These are phyloP conservation scores for Glonium stellatum DNA, from an alignment of 495 filamentous ascomycete species.

Conservation along the genomic window DNA sequence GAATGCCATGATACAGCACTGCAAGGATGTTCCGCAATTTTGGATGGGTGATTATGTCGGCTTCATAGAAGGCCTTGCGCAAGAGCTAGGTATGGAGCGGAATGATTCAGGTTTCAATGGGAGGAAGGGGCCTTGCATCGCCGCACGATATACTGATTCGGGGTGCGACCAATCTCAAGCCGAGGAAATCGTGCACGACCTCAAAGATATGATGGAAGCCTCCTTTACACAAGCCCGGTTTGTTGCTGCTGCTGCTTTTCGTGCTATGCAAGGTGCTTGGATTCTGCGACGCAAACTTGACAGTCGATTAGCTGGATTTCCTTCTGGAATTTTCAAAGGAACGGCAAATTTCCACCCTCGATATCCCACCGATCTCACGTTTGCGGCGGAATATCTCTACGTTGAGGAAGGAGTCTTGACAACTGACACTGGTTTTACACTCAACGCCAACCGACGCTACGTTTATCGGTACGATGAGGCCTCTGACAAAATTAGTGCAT, in stretches of 20 bases:
- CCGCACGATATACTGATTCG: conserved; percentile 17
- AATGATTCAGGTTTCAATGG: conserved; percentile 9
- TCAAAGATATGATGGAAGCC: conserved; percentile 15
- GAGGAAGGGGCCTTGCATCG: conserved; percentile 9
- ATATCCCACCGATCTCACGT: conserved; percentile 26
- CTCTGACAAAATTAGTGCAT: conserved; percentile 51
- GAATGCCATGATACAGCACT: conserved; percentile 32
- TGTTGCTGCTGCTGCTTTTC: conserved; percentile 59
- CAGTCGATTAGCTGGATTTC: conserved; percentile 43
- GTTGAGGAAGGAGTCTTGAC: conserved; percentile 55
- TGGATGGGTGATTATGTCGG: conserved; percentile 78
- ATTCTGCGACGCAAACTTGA: conserved; percentile 45
- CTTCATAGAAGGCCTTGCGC: conserved; percentile 64
- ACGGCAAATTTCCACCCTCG: conserved; percentile 58
- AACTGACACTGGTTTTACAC: conserved; percentile 34
- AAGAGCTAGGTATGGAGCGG: conserved; percentile 43
- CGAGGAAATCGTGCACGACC: conserved; percentile 14
- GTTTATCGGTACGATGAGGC: conserved; percentile 54
- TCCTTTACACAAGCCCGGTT: conserved; percentile 34
- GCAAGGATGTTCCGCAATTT: conserved; percentile 53
- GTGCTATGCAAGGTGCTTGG: conserved; percentile 71
- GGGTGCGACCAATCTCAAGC: conserved; percentile 12
- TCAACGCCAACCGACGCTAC: conserved; percentile 37
- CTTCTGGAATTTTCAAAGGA: conserved; percentile 55
- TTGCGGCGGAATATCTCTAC: conserved; percentile 56